phyloP scores from a whole-genome alignment of 345 rosid species.

The Populus davidiana region DNA sequence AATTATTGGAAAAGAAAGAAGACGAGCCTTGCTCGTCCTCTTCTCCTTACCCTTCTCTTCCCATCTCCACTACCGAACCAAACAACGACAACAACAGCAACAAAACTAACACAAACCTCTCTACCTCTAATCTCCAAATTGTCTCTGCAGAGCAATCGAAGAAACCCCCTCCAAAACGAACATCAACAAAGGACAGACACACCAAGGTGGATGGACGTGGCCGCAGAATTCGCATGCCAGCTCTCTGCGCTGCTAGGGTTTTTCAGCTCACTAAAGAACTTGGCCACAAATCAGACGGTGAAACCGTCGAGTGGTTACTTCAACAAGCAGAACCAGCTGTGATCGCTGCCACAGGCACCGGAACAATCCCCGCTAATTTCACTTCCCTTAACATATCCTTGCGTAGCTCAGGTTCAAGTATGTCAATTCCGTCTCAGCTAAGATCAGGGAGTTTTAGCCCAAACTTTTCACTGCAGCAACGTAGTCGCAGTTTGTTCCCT shows the following conservation, averaged over 20 bases:
- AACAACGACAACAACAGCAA: slow-evolving; percentile 26
- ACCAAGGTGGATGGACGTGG: slow-evolving; percentile 97
- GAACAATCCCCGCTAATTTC: slow-evolving; percentile 97
- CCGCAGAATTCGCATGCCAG: slow-evolving; percentile 96
- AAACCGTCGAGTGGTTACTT: slow-evolving; percentile 96
- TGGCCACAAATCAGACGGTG: slow-evolving; percentile 94
- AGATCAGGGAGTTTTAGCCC: slow-evolving; percentile 59
- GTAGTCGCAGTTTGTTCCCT: slow-evolving; percentile 49
- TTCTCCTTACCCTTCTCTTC: slow-evolving; percentile 49
- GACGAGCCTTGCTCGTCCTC: slow-evolving; percentile 65
- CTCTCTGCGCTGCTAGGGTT: slow-evolving; percentile 99
- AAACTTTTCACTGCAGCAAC: slow-evolving; percentile 51
- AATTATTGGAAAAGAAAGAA: slow-evolving; percentile 78
- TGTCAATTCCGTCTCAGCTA: slow-evolving; percentile 84
- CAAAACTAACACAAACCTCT: slow-evolving; percentile 26
- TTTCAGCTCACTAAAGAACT: slow-evolving; percentile 89
- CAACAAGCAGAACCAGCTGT: slow-evolving; percentile 98
- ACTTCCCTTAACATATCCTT: slow-evolving; percentile 85
- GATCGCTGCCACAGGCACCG: slow-evolving; percentile 96
- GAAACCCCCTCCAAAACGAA: slow-evolving; percentile 73
- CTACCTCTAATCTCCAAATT: slow-evolving; percentile 37
- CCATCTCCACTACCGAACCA: slow-evolving; percentile 29
- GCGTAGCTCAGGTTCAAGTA: slow-evolving; percentile 82
- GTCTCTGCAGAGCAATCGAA: slow-evolving; percentile 38
- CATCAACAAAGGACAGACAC: slow-evolving; percentile 91